Evolutionary conservation across 495 filamentous ascomycete genomes (phyloP).

Genomic region (Penicillium herquei): DNA sequence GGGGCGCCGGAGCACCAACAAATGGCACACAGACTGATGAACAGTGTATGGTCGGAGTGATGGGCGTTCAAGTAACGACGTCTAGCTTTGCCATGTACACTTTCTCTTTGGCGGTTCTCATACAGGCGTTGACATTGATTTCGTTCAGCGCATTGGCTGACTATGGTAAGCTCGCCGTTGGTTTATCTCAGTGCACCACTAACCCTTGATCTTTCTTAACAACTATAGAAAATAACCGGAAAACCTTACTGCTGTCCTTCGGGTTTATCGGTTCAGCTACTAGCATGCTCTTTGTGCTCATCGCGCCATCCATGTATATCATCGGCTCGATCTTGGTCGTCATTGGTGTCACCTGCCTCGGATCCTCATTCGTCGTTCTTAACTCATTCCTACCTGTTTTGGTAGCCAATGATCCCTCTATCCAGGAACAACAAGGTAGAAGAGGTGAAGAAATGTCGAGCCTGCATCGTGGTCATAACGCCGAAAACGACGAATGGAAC

Average conservation of each 20-base stretch:
- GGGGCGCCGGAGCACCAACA: slow-evolving; percentile 22
- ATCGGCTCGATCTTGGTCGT: slow-evolving; percentile 77
- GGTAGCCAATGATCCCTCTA: slow-evolving; percentile 45
- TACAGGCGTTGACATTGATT: slow-evolving; percentile 53
- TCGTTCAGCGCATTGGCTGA: slow-evolving; percentile 54
- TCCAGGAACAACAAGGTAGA: slow-evolving; percentile 22
- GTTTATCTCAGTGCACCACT: too few relatives aligned
- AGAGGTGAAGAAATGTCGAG: slow-evolving; percentile 25
- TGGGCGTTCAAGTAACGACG: slow-evolving; percentile 48
- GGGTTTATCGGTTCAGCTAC: slow-evolving; percentile 73
- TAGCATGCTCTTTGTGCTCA: slow-evolving; percentile 82
- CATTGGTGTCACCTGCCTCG: slow-evolving; percentile 71
- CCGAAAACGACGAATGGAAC: slow-evolving; percentile 25
- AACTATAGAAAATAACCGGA: slow-evolving; percentile 47
- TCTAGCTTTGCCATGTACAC: slow-evolving; percentile 58
- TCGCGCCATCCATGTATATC: slow-evolving; percentile 67
- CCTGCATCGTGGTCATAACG: slow-evolving; percentile 11
- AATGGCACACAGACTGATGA: slow-evolving; percentile 23
- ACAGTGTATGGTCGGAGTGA: slow-evolving; percentile 46
- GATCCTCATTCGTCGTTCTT: slow-evolving; percentile 51
- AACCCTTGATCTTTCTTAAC: not conserved
- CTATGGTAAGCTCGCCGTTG: slow-evolving; percentile 40
- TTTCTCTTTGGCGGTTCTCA: slow-evolving; percentile 49
- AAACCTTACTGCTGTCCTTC: slow-evolving; percentile 74
- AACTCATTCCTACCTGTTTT: slow-evolving; percentile 53